phyloP scores from a whole-genome alignment of 2,329 filamentous ascomycete species.

The Cladosporium cucumerinum region DNA sequence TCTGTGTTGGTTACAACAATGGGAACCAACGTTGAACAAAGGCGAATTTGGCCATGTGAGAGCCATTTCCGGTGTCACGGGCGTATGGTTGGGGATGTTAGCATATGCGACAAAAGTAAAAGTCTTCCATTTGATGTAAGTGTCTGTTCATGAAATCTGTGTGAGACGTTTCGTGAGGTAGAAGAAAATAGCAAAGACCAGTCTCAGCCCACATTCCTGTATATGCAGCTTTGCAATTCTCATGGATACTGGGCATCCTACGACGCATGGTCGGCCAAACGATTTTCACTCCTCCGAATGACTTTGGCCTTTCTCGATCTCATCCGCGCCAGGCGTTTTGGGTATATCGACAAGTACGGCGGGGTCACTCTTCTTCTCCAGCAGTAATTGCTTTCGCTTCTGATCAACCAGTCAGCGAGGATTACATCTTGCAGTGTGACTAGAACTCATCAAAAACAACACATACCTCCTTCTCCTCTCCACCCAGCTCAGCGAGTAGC shows the following conservation, averaged over 20 bases:
- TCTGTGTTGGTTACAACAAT: not conserved
- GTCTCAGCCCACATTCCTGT: constrained; percentile 8
- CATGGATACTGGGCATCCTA: not conserved
- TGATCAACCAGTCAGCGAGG: constrained; percentile 20
- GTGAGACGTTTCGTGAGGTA: not conserved
- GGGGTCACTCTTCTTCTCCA: constrained; percentile 39
- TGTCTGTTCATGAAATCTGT: not conserved
- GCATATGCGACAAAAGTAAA: not conserved
- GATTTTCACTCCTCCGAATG: constrained; percentile 12
- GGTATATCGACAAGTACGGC: constrained; percentile 47
- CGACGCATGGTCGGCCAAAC: not conserved
- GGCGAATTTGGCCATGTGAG: not conserved
- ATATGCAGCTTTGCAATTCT: not conserved
- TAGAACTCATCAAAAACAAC: not conserved
- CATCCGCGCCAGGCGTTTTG: constrained; percentile 42
- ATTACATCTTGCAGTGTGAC: not conserved
- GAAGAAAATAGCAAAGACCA: not conserved
- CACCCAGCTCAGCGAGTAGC: constrained; percentile 14
- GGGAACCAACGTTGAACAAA: constrained; percentile 12
- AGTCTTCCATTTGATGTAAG: not conserved
- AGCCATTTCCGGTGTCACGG: constrained; percentile 9
- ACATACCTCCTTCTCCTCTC: constrained; percentile 28
- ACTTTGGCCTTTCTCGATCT: constrained; percentile 33
- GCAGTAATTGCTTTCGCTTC: constrained; percentile 39
- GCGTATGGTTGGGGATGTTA: not conserved